phyloP scores from a whole-genome alignment of 176 grass and related monocot genomes.

The Musa schizocarpa region DNA sequence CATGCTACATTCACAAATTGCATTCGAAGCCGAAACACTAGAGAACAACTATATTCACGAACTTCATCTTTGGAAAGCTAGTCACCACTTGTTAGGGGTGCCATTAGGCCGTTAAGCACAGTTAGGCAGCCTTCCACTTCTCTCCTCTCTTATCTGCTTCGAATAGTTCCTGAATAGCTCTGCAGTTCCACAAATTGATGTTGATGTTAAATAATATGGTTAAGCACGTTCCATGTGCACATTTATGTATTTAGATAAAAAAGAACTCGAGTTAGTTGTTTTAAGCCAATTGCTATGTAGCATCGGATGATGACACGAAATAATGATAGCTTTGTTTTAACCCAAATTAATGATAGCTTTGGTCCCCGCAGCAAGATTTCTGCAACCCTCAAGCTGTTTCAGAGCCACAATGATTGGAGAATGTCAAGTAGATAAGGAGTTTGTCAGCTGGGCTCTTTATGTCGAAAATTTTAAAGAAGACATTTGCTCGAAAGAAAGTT shows the following conservation, averaged over 20 bases:
- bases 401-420: slow-evolving; percentile 81
- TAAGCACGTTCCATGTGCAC: not conserved
- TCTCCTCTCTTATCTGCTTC: slow-evolving; percentile 97
- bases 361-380: slow-evolving; percentile 87
- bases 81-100: slow-evolving; percentile 80
- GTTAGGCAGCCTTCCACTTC: slow-evolving; percentile 81
- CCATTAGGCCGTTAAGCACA: slow-evolving; percentile 56
- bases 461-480: slow-evolving; percentile 93
- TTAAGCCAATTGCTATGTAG: not conserved
- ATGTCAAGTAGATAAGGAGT: slow-evolving; percentile 84
- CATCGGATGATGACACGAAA: not conserved
- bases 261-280: not conserved
- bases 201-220: not conserved
- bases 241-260: not conserved
- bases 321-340: not conserved
- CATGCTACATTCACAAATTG: too few species aligned
- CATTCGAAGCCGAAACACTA: slow-evolving; percentile 10
- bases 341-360: slow-evolving; percentile 96
- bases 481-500: slow-evolving; percentile 98
- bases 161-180: slow-evolving; percentile 76
- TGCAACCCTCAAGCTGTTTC: slow-evolving; percentile 53
- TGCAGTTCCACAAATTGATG: slow-evolving; percentile 31
- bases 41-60: slow-evolving; percentile 83
- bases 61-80: slow-evolving; percentile 92
- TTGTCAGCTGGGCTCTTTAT: slow-evolving; percentile 85